Base-by-base conservation (phyloP, 2,329 filamentous ascomycete genomes). In the Phaeosphaeria sp. region DNA sequence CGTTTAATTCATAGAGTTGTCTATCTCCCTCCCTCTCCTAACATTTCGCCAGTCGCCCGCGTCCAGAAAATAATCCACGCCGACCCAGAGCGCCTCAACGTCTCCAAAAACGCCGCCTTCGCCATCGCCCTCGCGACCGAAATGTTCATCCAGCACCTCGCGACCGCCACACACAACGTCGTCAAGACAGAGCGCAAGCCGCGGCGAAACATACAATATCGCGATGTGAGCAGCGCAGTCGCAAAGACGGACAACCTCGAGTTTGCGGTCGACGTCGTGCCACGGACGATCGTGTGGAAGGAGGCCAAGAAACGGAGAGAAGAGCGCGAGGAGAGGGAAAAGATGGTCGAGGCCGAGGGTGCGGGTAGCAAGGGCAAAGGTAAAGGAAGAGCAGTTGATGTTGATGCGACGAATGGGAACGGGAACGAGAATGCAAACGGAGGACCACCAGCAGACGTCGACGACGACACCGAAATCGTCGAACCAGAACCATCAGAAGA, bases 31-130 rank as follows among this genome's bases (percentile, higher is more conserved):
- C 42, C 9, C 39, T 9, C 20, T 25, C 9, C 20, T 59, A 51
- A 58, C 52, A 11, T 20, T 24, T 3, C 11, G 18, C 46, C 69
- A 98, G 95, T 98, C 55, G 91, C 95, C 18, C 88, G 95, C 70
- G 92, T 99, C 57, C 97, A 97, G 80, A 97, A 96, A 80, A 97
- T 99, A 74, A 92, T 99, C 59, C 86, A 88, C 49, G 86, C 92
- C 56, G 95, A 99, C 77, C 72, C 71, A 0, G 88, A 91, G 44
- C 94, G 97, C 61, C 91, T 97, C 61, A 84, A 83, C 61, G 87
- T 91, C 77, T 96, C 93, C 47, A 96, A 93, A 77, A 96, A 96
- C 73, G 94, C 94, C 53, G 91, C 93, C 20, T 98, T 98, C 76
- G 89, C 94, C 56, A 96, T 98, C 70, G 93, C 94, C 1, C 85